A percentile compares a stretch with the other conserved stretches of the same genome.
These are phyloP conservation scores for Aspergillus sp. DNA, from an alignment of 2,329 filamentous ascomycete species.

Conservation along the genomic window DNA sequence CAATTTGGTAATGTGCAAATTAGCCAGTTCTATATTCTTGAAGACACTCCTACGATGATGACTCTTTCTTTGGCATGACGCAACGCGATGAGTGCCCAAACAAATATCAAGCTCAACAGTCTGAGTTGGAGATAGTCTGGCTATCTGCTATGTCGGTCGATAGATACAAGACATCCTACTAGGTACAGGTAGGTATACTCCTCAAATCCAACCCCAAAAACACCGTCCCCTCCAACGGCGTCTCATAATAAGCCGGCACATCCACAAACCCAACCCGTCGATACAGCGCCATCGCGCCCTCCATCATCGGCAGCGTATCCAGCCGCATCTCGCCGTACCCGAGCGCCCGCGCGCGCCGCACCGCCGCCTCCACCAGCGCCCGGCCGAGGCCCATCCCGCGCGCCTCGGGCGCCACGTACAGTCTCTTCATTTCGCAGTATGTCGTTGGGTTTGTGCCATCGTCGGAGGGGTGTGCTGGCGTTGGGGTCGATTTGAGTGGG, in stretches of 20 bases:
- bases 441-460: too few species aligned
- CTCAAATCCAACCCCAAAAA: constrained; percentile 47
- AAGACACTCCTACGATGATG: constrained; percentile 23
- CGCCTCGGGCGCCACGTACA: constrained; percentile 51
- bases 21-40: not conserved
- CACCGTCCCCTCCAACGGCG: constrained; percentile 52
- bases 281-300: constrained; percentile 51
- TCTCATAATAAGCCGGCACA: constrained; percentile 56
- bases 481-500: constrained; percentile 9
- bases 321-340: constrained; percentile 55
- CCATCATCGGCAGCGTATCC: constrained; percentile 57
- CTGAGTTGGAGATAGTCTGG: constrained; percentile 21
- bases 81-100: constrained; percentile 23
- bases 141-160: too few species aligned
- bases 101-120: constrained; percentile 34
- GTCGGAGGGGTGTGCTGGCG: constrained; percentile 16
- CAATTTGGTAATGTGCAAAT: constrained; percentile 3
- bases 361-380: constrained; percentile 45
- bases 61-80: constrained; percentile 26
- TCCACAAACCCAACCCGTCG: constrained; percentile 51
- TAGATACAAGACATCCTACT: too few species aligned
- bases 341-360: constrained; percentile 46
- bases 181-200: too few species aligned
- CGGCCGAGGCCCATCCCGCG: constrained; percentile 52
- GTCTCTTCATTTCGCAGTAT: constrained; percentile 57